Evolutionary conservation across 78 protist species (phyloP), one percentile per base, ranked within the genome.

Genomic region (Cavenderia fasciculata): DNA sequence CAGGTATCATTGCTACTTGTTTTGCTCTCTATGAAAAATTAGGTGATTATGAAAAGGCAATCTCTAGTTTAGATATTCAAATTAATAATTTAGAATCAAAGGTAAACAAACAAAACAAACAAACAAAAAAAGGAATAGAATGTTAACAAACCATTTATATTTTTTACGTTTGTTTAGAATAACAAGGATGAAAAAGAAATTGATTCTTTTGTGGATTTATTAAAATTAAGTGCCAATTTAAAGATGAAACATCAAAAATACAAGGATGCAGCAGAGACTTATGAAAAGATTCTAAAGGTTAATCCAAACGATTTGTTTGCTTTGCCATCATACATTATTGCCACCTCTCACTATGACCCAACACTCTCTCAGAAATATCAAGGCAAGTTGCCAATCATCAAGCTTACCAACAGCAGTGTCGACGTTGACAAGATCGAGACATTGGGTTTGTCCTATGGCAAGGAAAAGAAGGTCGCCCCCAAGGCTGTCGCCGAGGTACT

Each of bases 271-370:
- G 76, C 90, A 2, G 69, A 56, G 5, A 62, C 46, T 27, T 82
- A 66, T 56, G 90, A 82, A 23, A 82, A 49, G 49, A 52, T 68
- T 2, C 61, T 82, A 25, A 65, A 82, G 36, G 18, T 82, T 33
- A 82, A 82, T 68, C 46, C 76, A 52, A 82, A 82, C 49, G 90
- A 82, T 68, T 27, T 82, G 1, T 36, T 82, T 19, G 90, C 90
- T 11, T 33, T 82, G 0, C 90, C 90, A 68, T 68, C 76, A 4
- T 82, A 52, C 54, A 82, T 82, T 56, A 63, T 82, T 14, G 90
- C 90, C 36, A 68, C 90, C 4, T 47, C 90, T 5, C 90, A 82
- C 51, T 82, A 23, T 59, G 90, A 82, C 33, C 72, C 90, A 66
- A 51, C 90, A 7, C 18, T 82, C 5, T 59, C 90, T 29, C 72